Conservation (phyloP, 345 rosid genomes). For the Eucalyptus tenuipes region DNA sequence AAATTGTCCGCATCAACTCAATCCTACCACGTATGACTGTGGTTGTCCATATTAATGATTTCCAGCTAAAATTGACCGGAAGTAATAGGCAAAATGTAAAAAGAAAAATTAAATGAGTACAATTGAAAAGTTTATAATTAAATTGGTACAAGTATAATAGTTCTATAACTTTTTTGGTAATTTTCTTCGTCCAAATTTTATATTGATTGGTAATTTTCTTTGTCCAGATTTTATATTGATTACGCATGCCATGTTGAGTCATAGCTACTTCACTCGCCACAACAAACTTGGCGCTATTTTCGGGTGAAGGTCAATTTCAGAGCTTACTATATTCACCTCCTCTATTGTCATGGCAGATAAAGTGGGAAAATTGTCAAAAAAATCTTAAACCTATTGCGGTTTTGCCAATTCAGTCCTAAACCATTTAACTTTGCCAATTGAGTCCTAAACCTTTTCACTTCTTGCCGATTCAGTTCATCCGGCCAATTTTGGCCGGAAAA, state of each 20-base stretch:
- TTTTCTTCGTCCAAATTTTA: background rate
- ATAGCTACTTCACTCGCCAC: background rate
- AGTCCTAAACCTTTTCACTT: too few relatives aligned
- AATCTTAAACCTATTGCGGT: too few relatives aligned
- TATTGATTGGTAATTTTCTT: too few relatives aligned
- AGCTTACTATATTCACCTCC: background rate
- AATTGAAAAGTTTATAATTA: rapidly evolving
- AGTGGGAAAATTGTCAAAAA: too few relatives aligned
- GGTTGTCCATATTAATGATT: rapidly evolving
- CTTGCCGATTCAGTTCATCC: too few relatives aligned
- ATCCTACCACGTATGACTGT: rapidly evolving
- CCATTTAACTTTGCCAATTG: too few relatives aligned
- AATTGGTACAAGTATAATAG: rapidly evolving
- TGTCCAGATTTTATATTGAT: background rate
- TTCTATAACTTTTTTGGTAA: background rate
- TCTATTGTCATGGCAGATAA: background rate
- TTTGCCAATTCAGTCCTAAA: too few relatives aligned
- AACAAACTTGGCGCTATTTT: rapidly evolving
- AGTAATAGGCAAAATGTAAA: too few relatives aligned
- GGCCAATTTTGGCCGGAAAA: too few relatives aligned
- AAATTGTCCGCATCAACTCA: rapidly evolving
- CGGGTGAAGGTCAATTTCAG: background rate
- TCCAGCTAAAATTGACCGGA: rapidly evolving
- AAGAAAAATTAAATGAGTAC: rapidly evolving
- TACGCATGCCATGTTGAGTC: background rate